phyloP scores from a whole-genome alignment of 768 basidiomycete species.

The Auriscalpium vulgare region DNA sequence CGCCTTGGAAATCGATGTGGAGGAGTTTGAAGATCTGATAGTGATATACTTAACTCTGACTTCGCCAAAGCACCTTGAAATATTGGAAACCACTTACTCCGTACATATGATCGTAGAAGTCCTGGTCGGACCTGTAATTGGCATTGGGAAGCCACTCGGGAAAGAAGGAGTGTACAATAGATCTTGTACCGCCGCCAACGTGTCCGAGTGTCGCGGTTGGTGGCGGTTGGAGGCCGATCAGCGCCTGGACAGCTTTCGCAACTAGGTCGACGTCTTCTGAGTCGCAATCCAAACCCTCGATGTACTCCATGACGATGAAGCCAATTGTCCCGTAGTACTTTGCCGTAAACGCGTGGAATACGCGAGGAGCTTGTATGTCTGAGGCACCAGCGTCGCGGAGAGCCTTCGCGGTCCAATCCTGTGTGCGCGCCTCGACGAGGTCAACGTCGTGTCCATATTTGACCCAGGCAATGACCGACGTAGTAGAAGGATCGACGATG shows the following conservation, averaged over 20 bases:
- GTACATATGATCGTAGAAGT: constrained; percentile 11
- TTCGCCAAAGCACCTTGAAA: neutral
- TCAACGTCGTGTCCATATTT: neutral
- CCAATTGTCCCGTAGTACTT: neutral
- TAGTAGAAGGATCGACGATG: neutral
- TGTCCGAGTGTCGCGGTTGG: constrained; percentile 8
- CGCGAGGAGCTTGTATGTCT: neutral
- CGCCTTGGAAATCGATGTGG: neutral
- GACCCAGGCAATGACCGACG: neutral
- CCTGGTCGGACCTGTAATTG: constrained; percentile 9
- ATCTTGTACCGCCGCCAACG: constrained; percentile 7
- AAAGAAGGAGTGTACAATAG: constrained; percentile 12
- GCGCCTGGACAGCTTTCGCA: constrained; percentile 9
- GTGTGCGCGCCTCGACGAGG: neutral
- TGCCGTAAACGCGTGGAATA: constrained; percentile 7
- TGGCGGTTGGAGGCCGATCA: constrained; percentile 6
- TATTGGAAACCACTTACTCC: constrained; percentile 4
- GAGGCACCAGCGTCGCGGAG: neutral
- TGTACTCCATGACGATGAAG: constrained; percentile 16
- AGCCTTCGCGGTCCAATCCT: neutral
- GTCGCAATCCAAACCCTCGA: constrained; percentile 7
- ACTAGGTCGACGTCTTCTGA: neutral
- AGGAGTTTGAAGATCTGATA: neutral
- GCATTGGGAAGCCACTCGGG: neutral
- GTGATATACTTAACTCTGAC: neutral